phyloP scores from a whole-genome alignment of 176 grass and related monocot genomes.

The Thinopyrum elongatum region DNA sequence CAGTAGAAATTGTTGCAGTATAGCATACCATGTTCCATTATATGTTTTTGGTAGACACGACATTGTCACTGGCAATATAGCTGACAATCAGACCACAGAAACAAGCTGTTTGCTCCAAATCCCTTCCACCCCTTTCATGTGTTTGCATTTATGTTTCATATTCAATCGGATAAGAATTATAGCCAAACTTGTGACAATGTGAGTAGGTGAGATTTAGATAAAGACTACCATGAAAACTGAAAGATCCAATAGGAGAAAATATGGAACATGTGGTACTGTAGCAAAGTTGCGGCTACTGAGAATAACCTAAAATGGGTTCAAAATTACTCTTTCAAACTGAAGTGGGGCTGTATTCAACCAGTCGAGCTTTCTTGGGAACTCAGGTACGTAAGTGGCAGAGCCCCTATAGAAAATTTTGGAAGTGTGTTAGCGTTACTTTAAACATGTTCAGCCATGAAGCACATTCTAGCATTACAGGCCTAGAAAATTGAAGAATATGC shows the following conservation, averaged over 20 bases:
- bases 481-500: constrained; percentile 30
- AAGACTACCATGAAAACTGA: neutral
- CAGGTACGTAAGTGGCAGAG: constrained; percentile 70
- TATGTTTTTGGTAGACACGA: neutral
- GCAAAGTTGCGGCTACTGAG: constrained; percentile 28
- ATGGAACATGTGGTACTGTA: neutral
- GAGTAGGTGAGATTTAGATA: neutral
- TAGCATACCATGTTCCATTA: neutral
- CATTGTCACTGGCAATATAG: neutral
- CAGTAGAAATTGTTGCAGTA: neutral
- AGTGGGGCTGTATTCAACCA: constrained; percentile 96
- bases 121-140: neutral
- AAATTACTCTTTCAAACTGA: constrained; percentile 89
- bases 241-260: constrained; percentile 11
- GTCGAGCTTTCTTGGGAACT: constrained; percentile 90
- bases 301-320: constrained; percentile 58
- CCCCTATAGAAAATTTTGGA: constrained; percentile 52
- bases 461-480: constrained; percentile 16
- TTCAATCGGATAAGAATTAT: neutral
- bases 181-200: neutral
- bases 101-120: neutral
- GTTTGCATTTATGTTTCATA: constrained; percentile 1
- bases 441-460: neutral
- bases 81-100: neutral
- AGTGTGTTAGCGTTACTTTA: constrained; percentile 28